Evolutionary conservation across 2,329 filamentous ascomycete genomes (phyloP), one percentile per base, ranked within the genome.

Genomic region (Apiospora aurea): DNA sequence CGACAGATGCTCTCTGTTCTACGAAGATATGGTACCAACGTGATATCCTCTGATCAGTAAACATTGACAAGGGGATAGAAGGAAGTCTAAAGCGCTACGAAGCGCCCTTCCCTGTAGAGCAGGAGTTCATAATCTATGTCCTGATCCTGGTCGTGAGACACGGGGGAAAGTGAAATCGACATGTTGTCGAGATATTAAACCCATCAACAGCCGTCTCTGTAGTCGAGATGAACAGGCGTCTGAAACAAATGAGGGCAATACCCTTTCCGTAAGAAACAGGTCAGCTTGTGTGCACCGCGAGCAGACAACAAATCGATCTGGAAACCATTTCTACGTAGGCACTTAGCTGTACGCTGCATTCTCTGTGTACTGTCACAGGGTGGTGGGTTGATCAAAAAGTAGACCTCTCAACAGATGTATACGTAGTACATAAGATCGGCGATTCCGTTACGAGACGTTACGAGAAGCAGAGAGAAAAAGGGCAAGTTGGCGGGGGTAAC

Each of bases 81-180:
- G 13, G 34, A 41, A 64, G 18, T 14, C 34, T 64, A 64, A 64
- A 38, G 18, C 57, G 21, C 34, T 41, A 41, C 34, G 34, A 64
- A 64, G 34, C 34, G 21, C 8, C 18, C 53, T n/a, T 61, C 21
- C 4, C 18, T 6, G 10, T n/a, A 16, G 4, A n/a, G 2, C 10
- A 64, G 57, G 53, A 24, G 34, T 2, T 34, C 21, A 4, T n/a
- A 41, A 5, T n/a, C 4, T 10, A 61, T 64, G 11, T 24, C 10
- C 41, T 64, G 57, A 41, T 14, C 57, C 57, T 64, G 57, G 34
- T 64, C 57, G 18, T 64, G 57, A 41, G 57, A 64, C 18, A 8
- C 57, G 34, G 13, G 29, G 57, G 18, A 64, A 64, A 64, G 57
- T 64, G 57, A 41, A 24, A 41, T 41, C 34, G 21, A 4, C 34